Conservation (phyloP, 2,329 filamentous ascomycete genomes). For the Colletotrichum echinochloae region DNA sequence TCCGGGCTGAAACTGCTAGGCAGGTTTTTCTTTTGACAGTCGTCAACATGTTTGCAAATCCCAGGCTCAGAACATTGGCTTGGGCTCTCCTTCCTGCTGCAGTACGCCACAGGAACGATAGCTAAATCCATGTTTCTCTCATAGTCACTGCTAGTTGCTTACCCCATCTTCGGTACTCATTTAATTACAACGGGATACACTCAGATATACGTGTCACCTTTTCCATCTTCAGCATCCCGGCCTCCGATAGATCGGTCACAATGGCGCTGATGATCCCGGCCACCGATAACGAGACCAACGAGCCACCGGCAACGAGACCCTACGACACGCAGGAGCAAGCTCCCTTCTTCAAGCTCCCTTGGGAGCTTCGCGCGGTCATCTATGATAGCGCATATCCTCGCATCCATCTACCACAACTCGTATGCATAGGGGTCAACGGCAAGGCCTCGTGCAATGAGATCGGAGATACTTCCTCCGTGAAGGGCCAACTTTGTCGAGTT, state of each 20-base stretch:
- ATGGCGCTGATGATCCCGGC: background rate
- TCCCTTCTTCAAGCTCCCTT: conserved; percentile 17
- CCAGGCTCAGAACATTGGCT: background rate
- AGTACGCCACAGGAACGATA: background rate
- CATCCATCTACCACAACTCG: conserved; percentile 13
- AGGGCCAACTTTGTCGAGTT: background rate
- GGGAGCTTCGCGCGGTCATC: conserved; percentile 16
- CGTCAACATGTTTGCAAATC: background rate
- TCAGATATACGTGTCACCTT: too few species aligned
- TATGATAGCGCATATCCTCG: conserved; percentile 21
- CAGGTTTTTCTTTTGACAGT: background rate
- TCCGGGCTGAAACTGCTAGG: background rate
- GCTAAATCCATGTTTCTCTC: background rate
- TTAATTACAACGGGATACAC: background rate
- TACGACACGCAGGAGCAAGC: conserved; percentile 18
- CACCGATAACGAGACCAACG: too few species aligned
- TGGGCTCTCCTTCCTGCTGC: background rate
- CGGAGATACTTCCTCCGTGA: background rate
- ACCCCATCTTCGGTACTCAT: background rate
- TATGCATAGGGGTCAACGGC: conserved; percentile 7
- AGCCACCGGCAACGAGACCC: background rate
- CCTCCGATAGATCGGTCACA: too few species aligned
- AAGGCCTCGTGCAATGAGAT: background rate
- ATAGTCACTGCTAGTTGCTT: background rate
- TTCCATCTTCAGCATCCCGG: background rate